Evolutionary conservation across 106 monocot genomes (phyloP).

Genomic region (Dendrobium nobile): DNA sequence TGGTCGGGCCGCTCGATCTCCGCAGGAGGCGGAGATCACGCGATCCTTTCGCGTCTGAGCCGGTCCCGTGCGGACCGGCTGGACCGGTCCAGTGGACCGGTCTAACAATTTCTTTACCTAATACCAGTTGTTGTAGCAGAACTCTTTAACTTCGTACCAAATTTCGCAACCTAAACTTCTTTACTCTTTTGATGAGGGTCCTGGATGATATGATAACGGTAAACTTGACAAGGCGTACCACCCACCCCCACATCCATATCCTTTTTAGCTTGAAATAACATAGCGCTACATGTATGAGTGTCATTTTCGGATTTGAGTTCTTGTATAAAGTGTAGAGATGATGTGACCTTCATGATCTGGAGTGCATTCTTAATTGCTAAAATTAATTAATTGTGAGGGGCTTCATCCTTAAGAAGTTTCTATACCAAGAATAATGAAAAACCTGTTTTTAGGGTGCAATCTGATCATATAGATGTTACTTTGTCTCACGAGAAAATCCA

Average conservation of each 20-base stretch:
- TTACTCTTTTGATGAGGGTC: not conserved
- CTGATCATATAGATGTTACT: not conserved
- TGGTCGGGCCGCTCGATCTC: no score
- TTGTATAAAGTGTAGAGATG: not conserved
- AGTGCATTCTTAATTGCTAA: not conserved
- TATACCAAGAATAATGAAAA: not conserved
- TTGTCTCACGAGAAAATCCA: not conserved
- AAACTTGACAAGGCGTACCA: not conserved
- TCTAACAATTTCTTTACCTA: not conserved
- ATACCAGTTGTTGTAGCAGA: not conserved
- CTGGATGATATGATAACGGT: not conserved
- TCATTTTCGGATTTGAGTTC: not conserved
- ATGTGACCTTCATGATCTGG: not conserved
- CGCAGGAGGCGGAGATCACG: no score
- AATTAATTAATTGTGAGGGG: not conserved
- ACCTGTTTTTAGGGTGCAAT: not conserved
- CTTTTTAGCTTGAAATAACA: not conserved
- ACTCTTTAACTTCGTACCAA: not conserved
- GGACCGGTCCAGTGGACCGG: no score
- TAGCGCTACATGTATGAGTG: not conserved
- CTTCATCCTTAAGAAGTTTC: not conserved
- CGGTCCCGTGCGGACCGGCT: no score
- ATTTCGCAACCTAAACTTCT: not conserved
- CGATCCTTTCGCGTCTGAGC: no score
- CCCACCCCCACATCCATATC: not conserved